Base-by-base conservation (phyloP, 2,329 filamentous ascomycete genomes). In the Fusarium coicis region DNA sequence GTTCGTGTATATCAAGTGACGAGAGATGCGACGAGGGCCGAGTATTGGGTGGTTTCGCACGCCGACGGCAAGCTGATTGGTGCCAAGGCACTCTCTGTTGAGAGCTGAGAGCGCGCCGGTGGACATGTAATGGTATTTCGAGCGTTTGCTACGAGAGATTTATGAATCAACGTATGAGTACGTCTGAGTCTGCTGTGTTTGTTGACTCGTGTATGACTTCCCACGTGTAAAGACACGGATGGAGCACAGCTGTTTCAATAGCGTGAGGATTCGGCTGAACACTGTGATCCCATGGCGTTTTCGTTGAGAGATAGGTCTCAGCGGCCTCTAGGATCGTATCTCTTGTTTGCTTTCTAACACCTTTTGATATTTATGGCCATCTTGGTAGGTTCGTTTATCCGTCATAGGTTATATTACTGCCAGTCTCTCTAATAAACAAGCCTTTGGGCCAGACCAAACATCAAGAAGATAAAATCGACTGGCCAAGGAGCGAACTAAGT, bases 21-120 rank as follows among this genome's bases (percentile, higher is more conserved):
- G 66, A 85, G 89, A 76, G 90, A 88, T 49, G 84, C 85, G 18
- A 89, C 91, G 32, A 88, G 92, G 79, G 86, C 87, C 19, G 93
- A 97, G 83, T 97, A 97, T 82, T 97, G 92, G 88, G 84, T 97
- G 66, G 84, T 97, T 80, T 92, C 74, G 87, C 91, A 77, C 83
- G 83, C 87, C 56, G 87, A 86, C 18, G 87, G 86, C 23, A 88
- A 86, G 82, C 78, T 97, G 67, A 90, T 97, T 12, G 95, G 95
- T 19, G 87, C 92, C 63, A 96, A 94, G 86, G 93, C 92, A 16
- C 84, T 94, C 83, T 90, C 92, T 32, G 87, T 97, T 71, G 95
- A 97, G 86, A 83, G 79, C 58, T 80, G 60, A 71, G 47, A 18
- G 19, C 23, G 19, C 19, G 21, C 32, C 23, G n/a, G 39, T 19